Conservation (phyloP, 2,329 filamentous ascomycete genomes). For the Exutisphaerella laricina region DNA sequence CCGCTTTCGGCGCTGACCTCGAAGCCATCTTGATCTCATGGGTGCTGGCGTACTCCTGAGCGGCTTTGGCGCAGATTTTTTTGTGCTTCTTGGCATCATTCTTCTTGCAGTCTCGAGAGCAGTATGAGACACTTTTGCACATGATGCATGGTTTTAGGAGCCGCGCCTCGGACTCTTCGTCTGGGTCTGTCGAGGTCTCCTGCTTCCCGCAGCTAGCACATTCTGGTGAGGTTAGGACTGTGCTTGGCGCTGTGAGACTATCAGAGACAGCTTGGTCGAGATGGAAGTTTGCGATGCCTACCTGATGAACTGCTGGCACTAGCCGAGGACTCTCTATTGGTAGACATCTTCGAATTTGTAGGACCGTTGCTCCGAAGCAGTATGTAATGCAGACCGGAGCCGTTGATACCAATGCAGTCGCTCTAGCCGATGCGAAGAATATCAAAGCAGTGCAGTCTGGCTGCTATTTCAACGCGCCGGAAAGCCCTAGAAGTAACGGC, state of each 20-base stretch:
- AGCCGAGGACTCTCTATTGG: neutral
- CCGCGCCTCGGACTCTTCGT: conserved; percentile 4
- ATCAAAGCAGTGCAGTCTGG: no score
- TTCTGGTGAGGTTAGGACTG: neutral
- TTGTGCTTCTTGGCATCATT: conserved; percentile 37
- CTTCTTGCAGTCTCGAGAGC: conserved; percentile 39
- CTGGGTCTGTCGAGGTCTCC: conserved; percentile 13
- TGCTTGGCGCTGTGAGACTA: neutral
- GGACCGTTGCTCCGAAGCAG: no score
- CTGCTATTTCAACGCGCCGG: no score
- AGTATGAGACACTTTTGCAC: conserved; percentile 38
- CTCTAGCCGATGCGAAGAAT: no score
- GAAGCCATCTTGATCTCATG: conserved; percentile 38
- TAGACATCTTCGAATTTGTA: neutral
- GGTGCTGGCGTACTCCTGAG: conserved; percentile 36
- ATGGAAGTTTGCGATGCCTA: neutral
- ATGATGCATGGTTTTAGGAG: conserved; percentile 36
- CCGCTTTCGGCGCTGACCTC: conserved; percentile 29
- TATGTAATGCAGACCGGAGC: no score
- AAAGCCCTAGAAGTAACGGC: no score
- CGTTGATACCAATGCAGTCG: no score
- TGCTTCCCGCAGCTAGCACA: conserved; percentile 16
- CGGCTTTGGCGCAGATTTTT: conserved; percentile 36
- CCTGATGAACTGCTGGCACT: neutral
- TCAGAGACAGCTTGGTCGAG: neutral